Percentiles rank a stretch among this genome's conserved stretches.
Evolutionary conservation across 2,329 filamentous ascomycete species (phyloP).

Genomic region (Phialophora expanda): DNA sequence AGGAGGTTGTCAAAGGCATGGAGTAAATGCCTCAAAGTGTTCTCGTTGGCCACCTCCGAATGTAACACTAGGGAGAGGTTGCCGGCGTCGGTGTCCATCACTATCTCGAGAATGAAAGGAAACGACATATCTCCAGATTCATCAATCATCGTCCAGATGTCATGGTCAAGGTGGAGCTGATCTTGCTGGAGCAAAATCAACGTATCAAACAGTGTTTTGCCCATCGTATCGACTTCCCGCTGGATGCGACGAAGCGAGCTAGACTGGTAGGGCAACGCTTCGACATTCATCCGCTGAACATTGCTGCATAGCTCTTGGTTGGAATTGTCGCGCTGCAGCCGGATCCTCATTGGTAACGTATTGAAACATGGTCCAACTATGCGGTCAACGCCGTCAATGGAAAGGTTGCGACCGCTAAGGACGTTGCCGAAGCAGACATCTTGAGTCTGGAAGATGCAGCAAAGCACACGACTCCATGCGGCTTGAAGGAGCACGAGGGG

Average conservation of each 20-base stretch:
- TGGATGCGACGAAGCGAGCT: constrained; percentile 76
- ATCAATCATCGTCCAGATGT: constrained; percentile 57
- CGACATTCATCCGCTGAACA: constrained; percentile 66
- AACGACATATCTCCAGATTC: constrained; percentile 65
- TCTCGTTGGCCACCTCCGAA: constrained; percentile 53
- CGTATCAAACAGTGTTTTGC: constrained; percentile 73
- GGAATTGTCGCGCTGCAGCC: constrained; percentile 55
- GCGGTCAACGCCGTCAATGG: constrained; percentile 68
- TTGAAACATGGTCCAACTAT: constrained; percentile 94
- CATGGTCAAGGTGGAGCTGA: constrained; percentile 49
- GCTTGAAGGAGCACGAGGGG: constrained; percentile 73
- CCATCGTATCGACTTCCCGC: constrained; percentile 51
- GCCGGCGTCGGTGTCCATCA: constrained; percentile 61
- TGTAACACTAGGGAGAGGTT: constrained; percentile 66
- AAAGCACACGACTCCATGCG: constrained; percentile 71
- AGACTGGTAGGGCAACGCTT: constrained; percentile 71
- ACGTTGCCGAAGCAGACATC: constrained; percentile 91
- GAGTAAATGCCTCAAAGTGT: constrained; percentile 28
- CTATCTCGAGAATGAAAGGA: constrained; percentile 76
- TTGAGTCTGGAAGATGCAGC: constrained; percentile 57
- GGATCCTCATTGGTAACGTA: constrained; percentile 73
- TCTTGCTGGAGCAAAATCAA: constrained; percentile 78
- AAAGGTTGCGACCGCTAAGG: constrained; percentile 74
- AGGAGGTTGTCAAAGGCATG: constrained; percentile 44
- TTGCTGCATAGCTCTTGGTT: constrained; percentile 64